phyloP scores from a whole-genome alignment of 139 green algal genomes.

The Micromonas commoda region DNA sequence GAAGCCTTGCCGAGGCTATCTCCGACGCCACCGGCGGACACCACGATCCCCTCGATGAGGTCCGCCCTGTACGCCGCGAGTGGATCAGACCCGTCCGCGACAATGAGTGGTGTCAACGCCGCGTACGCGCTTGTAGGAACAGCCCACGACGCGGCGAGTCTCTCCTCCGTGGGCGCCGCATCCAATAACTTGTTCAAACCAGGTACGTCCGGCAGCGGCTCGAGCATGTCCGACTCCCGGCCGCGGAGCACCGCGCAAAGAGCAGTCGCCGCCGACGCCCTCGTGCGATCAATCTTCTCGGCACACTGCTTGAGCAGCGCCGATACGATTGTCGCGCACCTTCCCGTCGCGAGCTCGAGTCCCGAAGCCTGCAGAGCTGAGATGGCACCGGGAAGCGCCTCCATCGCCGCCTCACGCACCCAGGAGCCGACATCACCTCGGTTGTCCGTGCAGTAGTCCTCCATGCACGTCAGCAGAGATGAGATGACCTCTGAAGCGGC shows the following conservation, averaged over 20 bases:
- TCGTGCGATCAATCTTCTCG: constrained; percentile 74
- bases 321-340: constrained; percentile 25
- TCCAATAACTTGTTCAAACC: neutral
- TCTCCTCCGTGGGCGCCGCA: neutral
- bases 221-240: neutral
- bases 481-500: neutral
- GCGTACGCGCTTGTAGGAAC: neutral
- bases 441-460: constrained; percentile 91
- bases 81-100: neutral
- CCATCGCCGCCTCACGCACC: constrained; percentile 82
- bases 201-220: neutral
- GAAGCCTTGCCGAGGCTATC: constrained; percentile 3
- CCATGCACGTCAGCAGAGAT: constrained; percentile 56
- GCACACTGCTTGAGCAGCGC: constrained; percentile 63
- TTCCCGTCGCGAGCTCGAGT: constrained; percentile 1
- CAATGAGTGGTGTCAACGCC: neutral
- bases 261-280: constrained; percentile 41
- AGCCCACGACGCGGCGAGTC: neutral
- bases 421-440: constrained; percentile 90
- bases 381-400: constrained; percentile 37
- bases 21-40: neutral
- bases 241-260: neutral
- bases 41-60: neutral
- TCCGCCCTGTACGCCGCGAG: neutral
- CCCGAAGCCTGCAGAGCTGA: constrained; percentile 27